Evolutionary conservation across 1,284 basidiomycete genomes (phyloP).

Genomic region (Fistulinella cinereoalba): DNA sequence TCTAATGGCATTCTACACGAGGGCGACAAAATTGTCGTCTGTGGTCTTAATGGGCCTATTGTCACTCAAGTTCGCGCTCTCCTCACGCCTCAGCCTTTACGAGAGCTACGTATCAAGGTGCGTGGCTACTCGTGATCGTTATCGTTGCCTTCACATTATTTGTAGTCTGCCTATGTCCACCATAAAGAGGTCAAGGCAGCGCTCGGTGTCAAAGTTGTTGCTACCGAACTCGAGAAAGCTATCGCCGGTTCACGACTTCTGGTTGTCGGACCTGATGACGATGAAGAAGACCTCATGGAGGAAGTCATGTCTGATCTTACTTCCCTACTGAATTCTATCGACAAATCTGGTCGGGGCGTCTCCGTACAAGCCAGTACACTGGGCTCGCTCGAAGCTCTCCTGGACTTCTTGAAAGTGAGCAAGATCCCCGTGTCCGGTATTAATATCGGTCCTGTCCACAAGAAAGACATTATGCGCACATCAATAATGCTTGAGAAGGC

Average conservation of each 20-base stretch:
- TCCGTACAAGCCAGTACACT: constrained; percentile 98
- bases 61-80: constrained; percentile 94
- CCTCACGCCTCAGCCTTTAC: constrained; percentile 94
- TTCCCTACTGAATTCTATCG: constrained; percentile 85
- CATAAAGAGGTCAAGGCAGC: constrained; percentile 99
- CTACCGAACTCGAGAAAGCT: constrained; percentile 97
- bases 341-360: constrained; percentile 94
- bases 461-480: constrained; percentile 92
- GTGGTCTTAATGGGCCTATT: constrained; percentile 97
- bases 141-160: background rate
- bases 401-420: constrained; percentile 93
- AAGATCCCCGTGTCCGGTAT: constrained; percentile 98
- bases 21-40: constrained; percentile 94
- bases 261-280: constrained; percentile 90
- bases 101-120: constrained; percentile 95
- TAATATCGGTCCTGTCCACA: constrained; percentile 98
- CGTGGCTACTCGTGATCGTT: constrained; percentile 15
- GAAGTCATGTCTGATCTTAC: constrained; percentile 98
- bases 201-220: constrained; percentile 94
- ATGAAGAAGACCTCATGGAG: constrained; percentile 92
- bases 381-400: constrained; percentile 93
- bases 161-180: constrained; percentile 92
- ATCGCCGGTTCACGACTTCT: constrained; percentile 96
- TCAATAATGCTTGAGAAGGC: constrained; percentile 96
- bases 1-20: constrained; percentile 94